Evolutionary conservation across 1,284 basidiomycete genomes (phyloP).

Genomic region (Bjerkandera adusta): DNA sequence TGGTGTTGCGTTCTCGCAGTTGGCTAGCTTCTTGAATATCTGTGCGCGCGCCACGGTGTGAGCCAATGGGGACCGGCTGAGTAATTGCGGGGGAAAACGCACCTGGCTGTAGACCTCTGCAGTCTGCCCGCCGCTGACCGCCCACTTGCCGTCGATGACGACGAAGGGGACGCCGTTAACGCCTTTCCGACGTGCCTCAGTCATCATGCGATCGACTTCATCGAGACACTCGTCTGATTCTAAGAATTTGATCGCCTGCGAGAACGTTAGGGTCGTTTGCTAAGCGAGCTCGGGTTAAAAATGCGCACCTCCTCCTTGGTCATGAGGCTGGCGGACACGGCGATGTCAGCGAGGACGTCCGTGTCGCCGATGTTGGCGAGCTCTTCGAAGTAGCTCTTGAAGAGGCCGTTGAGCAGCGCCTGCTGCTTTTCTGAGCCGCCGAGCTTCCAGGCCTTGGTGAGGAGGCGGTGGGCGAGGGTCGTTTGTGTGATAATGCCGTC

Average conservation of each 20-base stretch:
- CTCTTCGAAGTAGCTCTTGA: slow-evolving; percentile 66
- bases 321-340: slow-evolving; percentile 60
- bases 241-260: slow-evolving; percentile 52
- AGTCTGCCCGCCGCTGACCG: slow-evolving; percentile 71
- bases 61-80: not conserved
- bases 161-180: slow-evolving; percentile 80
- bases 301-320: slow-evolving; percentile 53
- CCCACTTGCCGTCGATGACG: slow-evolving; percentile 79
- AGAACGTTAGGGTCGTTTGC: not conserved
- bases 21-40: slow-evolving; percentile 37
- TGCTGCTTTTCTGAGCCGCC: slow-evolving; percentile 67
- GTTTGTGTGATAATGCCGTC: slow-evolving; percentile 65
- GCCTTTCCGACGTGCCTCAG: slow-evolving; percentile 64
- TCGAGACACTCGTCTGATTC: slow-evolving; percentile 63
- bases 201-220: slow-evolving; percentile 68
- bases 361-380: slow-evolving; percentile 62
- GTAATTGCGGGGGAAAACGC: slow-evolving; percentile 18
- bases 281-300: slow-evolving; percentile 2
- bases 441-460: slow-evolving; percentile 65
- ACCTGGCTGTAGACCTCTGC: slow-evolving; percentile 74
- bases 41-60: slow-evolving; percentile 6
- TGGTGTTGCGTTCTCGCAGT: slow-evolving; percentile 12
- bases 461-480: slow-evolving; percentile 68
- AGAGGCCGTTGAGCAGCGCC: slow-evolving; percentile 54
- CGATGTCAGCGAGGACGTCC: slow-evolving; percentile 58